phyloP scores from a whole-genome alignment of 2,329 filamentous ascomycete species.

The Cercospora sesami region DNA sequence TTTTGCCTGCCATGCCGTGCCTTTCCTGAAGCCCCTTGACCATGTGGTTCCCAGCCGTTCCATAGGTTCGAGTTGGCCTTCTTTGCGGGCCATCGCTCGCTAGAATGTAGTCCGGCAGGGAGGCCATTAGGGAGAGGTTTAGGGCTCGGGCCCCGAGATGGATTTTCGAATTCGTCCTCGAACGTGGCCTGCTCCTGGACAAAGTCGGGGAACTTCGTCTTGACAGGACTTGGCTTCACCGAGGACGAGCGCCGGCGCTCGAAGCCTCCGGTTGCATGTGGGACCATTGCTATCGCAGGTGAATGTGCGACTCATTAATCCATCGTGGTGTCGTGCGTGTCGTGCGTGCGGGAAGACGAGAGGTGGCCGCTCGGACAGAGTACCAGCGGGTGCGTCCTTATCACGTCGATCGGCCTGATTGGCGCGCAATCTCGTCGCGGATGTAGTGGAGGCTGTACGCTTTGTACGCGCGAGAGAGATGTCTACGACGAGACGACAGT shows the following conservation, averaged over 20 bases:
- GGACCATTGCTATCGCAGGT: slow-evolving; percentile 26
- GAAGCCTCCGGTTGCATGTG: slow-evolving; percentile 30
- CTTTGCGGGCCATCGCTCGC: slow-evolving; percentile 63
- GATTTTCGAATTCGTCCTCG: slow-evolving; percentile 27
- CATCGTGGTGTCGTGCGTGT: background rate
- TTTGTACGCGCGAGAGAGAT: background rate
- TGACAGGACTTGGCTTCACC: slow-evolving; percentile 26
- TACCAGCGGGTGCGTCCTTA: slow-evolving; percentile 3
- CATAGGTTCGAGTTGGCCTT: slow-evolving; percentile 47
- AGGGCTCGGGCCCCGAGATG: slow-evolving; percentile 34
- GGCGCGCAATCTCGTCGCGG: background rate
- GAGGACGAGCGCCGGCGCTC: slow-evolving; percentile 36
- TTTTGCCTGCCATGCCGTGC: slow-evolving; percentile 70
- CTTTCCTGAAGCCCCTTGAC: slow-evolving; percentile 42
- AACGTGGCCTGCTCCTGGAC: slow-evolving; percentile 38
- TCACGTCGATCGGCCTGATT: background rate
- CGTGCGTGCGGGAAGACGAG: background rate
- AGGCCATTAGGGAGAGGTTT: slow-evolving; percentile 37
- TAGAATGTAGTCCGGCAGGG: slow-evolving; percentile 40
- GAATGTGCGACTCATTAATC: background rate
- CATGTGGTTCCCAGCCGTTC: slow-evolving; percentile 43
- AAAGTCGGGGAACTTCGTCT: slow-evolving; percentile 49
- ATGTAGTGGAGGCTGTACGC: background rate
- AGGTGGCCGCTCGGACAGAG: background rate
- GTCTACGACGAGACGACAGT: background rate